Conservation (phyloP, 768 basidiomycete genomes). For the Jaapia argillacea region DNA sequence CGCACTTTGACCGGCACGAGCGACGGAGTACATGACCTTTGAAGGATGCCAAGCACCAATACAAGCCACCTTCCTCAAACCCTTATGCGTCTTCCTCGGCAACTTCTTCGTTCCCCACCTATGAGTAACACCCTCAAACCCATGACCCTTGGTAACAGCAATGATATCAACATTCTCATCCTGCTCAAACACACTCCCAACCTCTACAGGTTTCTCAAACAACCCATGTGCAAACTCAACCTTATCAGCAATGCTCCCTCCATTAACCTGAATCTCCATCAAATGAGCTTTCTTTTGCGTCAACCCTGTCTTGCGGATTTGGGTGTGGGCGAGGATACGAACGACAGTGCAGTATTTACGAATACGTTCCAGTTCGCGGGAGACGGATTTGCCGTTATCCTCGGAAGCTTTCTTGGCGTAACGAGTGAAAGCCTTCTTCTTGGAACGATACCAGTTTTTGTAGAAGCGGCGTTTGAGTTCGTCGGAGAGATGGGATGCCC, state of each 20-base stretch:
- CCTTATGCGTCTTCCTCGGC: conserved; percentile 98
- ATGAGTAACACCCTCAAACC: conserved; percentile 98
- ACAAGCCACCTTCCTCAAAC: conserved; percentile 99
- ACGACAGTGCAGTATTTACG: conserved; percentile 99
- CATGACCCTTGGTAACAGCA: conserved; percentile 98
- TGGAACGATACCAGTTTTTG: conserved; percentile 99
- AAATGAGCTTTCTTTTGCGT: conserved; percentile 99
- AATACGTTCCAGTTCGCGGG: conserved; percentile 97
- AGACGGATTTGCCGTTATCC: conserved; percentile 82
- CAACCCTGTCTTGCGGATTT: conserved; percentile 96
- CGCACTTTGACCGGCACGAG: conserved; percentile 98
- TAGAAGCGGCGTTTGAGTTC: conserved; percentile 99
- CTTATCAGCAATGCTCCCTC: conserved; percentile 93
- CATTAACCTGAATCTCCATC: conserved; percentile 99
- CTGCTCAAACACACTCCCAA: conserved; percentile 85
- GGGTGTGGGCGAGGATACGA: conserved; percentile 98
- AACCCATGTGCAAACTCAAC: conserved; percentile 89
- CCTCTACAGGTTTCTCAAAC: conserved; percentile 94
- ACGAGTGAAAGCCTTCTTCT: conserved; percentile 99
- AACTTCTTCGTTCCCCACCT: conserved; percentile 99
- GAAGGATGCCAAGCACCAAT: conserved; percentile 98
- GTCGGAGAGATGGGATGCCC: conserved; percentile 96
- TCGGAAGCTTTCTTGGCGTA: conserved; percentile 99
- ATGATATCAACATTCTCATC: conserved; percentile 95
- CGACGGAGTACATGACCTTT: conserved; percentile 99